Percentiles rank a stretch among this genome's conserved stretches.
These are phyloP conservation scores for Citrus hindsii DNA, from an alignment of 345 rosid genomes.

Conservation along the genomic window DNA sequence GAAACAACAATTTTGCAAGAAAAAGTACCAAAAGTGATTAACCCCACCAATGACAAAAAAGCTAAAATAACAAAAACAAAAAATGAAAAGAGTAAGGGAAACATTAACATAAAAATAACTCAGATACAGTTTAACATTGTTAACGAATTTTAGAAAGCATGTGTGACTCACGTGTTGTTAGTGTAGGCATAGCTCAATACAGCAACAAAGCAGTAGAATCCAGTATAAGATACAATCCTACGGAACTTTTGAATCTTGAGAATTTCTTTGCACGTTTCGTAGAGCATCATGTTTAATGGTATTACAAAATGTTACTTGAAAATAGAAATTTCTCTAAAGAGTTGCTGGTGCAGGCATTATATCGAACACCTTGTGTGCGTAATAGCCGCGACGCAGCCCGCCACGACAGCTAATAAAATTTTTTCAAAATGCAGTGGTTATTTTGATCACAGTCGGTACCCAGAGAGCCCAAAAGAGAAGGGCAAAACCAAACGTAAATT, in stretches of 20 bases:
- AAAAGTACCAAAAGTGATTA: not conserved
- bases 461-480: no score
- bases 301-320: constrained; percentile 7
- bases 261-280: constrained; percentile 46
- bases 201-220: constrained; percentile 62
- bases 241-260: constrained; percentile 84
- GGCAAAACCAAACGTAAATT: no score
- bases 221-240: constrained; percentile 64
- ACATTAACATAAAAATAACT: not conserved
- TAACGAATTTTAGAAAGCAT: not conserved
- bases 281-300: constrained; percentile 29
- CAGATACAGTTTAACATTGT: not conserved
- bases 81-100: not conserved
- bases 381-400: no score
- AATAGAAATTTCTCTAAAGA: not conserved
- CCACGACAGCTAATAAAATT: rapidly evolving
- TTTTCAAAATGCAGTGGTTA: no score
- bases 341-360: not conserved
- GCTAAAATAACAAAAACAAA: not conserved
- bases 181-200: constrained; percentile 62
- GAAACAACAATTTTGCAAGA: not conserved
- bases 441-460: no score
- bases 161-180: constrained; percentile 69
- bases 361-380: constrained; percentile 10
- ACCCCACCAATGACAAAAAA: constrained; percentile 1